Conservation (phyloP, 2,329 filamentous ascomycete genomes). For the Ophiocordyceps camponoti-rufipedis region DNA sequence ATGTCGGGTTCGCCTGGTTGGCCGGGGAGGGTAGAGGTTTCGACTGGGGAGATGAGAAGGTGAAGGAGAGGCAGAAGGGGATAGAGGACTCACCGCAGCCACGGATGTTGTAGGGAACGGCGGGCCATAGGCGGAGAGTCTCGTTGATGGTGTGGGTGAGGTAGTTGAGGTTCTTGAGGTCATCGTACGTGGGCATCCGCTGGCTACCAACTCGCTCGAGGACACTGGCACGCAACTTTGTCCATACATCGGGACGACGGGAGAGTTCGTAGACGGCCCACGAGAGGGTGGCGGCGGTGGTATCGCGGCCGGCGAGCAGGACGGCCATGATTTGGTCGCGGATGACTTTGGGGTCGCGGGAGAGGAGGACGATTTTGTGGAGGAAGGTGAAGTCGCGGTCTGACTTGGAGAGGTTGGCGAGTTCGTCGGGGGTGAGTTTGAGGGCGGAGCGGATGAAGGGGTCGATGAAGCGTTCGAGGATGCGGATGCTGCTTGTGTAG, state of each 20-base stretch:
- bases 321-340: conserved; percentile 75
- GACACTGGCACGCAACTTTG: conserved; percentile 57
- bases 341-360: conserved; percentile 50
- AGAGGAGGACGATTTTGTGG: conserved; percentile 68
- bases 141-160: conserved; percentile 58
- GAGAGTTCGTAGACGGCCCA: conserved; percentile 74
- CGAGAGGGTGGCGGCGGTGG: conserved; percentile 63
- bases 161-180: conserved; percentile 79
- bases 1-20: conserved; percentile 46
- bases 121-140: conserved; percentile 58
- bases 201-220: conserved; percentile 43
- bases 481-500: conserved; percentile 46
- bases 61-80: not conserved
- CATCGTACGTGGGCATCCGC: conserved; percentile 49
- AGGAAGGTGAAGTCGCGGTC: conserved; percentile 69
- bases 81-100: conserved; percentile 2
- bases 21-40: conserved; percentile 54
- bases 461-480: conserved; percentile 60
- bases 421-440: conserved; percentile 48
- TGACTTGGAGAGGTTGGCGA: conserved; percentile 48
- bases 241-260: conserved; percentile 48
- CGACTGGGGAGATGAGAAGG: conserved; percentile 28
- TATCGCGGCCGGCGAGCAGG: conserved; percentile 62
- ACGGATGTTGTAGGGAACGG: conserved; percentile 64
- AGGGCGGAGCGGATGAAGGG: conserved; percentile 62